Conservation (phyloP, 2,329 filamentous ascomycete species). For the Trichoderma simmonsii region DNA sequence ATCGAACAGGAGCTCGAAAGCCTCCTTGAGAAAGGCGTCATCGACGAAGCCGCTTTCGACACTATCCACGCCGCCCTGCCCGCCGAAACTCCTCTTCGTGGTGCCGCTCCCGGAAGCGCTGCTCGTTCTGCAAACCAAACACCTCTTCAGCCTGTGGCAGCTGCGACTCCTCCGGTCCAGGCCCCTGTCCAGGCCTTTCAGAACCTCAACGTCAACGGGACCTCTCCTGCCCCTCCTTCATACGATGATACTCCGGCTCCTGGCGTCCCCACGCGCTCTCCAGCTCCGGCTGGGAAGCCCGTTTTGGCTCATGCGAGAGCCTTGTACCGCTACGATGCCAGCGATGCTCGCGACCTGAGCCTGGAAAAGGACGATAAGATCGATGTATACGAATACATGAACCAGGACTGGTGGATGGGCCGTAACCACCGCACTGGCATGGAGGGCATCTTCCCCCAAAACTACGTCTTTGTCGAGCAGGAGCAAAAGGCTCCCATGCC, state of each 20-base stretch:
- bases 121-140: slow-evolving; percentile 31
- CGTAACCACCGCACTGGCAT: slow-evolving; percentile 75
- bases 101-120: slow-evolving; percentile 32
- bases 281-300: slow-evolving; percentile 40
- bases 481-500: slow-evolving; percentile 42
- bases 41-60: slow-evolving; percentile 72
- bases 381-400: slow-evolving; percentile 86
- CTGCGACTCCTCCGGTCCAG: slow-evolving; percentile 33
- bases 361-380: slow-evolving; percentile 79
- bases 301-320: slow-evolving; percentile 73
- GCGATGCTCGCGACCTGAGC: slow-evolving; percentile 77
- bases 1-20: slow-evolving; percentile 78
- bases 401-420: slow-evolving; percentile 95
- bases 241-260: slow-evolving; percentile 49
- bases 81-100: slow-evolving; percentile 55
- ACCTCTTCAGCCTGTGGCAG: slow-evolving; percentile 29
- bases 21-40: slow-evolving; percentile 77
- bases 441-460: slow-evolving; percentile 93
- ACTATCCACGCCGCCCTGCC: slow-evolving; percentile 73
- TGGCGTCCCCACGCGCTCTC: slow-evolving; percentile 39
- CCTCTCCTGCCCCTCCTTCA: slow-evolving; percentile 46
- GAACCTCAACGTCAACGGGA: slow-evolving; percentile 37
- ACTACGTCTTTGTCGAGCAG: slow-evolving; percentile 75
- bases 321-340: slow-evolving; percentile 76
- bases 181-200: slow-evolving; percentile 42